Percentiles rank a stretch among this genome's conserved stretches.
Evolutionary conservation across 2,329 filamentous ascomycete genomes (phyloP).

Genomic region (Monosporascus ibericus): DNA sequence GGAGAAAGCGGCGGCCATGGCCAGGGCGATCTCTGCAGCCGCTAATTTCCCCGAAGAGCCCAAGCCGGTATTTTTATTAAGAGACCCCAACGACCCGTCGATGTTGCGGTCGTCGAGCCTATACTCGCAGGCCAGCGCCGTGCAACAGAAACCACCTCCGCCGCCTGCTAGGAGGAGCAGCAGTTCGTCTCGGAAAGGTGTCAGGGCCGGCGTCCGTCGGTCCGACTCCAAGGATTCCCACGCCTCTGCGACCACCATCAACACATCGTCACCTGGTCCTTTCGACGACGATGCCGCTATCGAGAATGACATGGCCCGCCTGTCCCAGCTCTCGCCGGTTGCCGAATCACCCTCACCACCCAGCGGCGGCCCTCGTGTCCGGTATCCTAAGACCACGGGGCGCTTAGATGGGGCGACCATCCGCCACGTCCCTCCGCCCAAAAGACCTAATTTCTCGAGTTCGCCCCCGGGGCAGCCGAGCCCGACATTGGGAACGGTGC

Average conservation of each 20-base stretch:
- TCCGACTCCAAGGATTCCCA: constrained; percentile 24
- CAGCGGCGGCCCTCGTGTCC: constrained; percentile 26
- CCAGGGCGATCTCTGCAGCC: constrained; percentile 15
- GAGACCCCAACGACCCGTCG: constrained; percentile 11
- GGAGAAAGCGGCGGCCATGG: constrained; percentile 16
- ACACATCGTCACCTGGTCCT: constrained; percentile 18
- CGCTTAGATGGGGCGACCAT: constrained; percentile 21
- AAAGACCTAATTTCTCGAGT: constrained; percentile 23
- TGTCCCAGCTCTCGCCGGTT: constrained; percentile 41
- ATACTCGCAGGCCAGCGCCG: constrained; percentile 29
- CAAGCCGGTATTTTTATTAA: constrained; percentile 25
- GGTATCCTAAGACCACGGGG: constrained; percentile 23
- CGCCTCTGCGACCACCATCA: constrained; percentile 34
- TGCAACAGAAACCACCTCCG: constrained; percentile 7
- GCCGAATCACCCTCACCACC: constrained; percentile 37
- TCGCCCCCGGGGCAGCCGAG: constrained; percentile 35
- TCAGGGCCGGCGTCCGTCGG: constrained; percentile 11
- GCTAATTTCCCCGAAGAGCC: constrained; percentile 18
- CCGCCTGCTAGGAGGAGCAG: constrained; percentile 12
- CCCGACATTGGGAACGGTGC: constrained; percentile 33
- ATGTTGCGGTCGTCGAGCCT: constrained; percentile 28
- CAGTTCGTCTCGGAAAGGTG: constrained; percentile 13
- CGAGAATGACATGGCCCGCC: constrained; percentile 20
- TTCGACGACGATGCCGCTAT: constrained; percentile 27
- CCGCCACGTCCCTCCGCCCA: constrained; percentile 27